Base-by-base conservation (phyloP, 441 rosid species). In the Manihot esculenta region DNA sequence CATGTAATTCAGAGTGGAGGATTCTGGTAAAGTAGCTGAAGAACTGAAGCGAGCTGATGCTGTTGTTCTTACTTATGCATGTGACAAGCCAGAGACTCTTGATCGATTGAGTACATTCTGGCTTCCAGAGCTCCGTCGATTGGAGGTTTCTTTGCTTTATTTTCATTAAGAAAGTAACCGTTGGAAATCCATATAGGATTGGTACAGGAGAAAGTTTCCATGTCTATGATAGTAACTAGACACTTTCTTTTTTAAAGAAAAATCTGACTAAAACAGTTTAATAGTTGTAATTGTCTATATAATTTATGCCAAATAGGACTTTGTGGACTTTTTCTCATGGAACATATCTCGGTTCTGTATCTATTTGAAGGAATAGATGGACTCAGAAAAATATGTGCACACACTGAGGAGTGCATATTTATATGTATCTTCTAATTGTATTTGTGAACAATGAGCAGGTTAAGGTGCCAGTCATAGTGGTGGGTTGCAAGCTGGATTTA, bases 41-140 rank as follows among this genome's bases (percentile, higher is more conserved):
- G 97, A 92, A 72, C 73, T 91, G 74, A 84, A 74, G 78, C 77
- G 78, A 56, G 98, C 98, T 61, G 93, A 94, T 82, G 90, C 90
- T 2, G 87, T 94, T 74, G 93, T 92, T 68, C 88, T 92, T 63
- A 90, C 99, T 23, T 90, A 87, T 82, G 86, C 90, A 1, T 85
- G 91, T 66, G 97, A 92, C 68, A 86, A 71, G 74, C 85, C 78
- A 10, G 82, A 82, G 62, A 92, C 89, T 44, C 84, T 92, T 72
- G 85, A 78, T 26, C 86, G 85, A 54, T 77, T 94, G 89, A 85
- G 84, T 80, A 74, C 83, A 38, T 87, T 85, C 77, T 92, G 98
- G 99, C 91, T 92, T 70, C 99, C 93, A 1, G 86, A 87, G 72
- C 90, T 94, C 72, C 92, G 97, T 45, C 81, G 80, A 59, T 72